Percentiles rank a stretch among this genome's conserved stretches.
phyloP scores from a whole-genome alignment of 1,284 basidiomycete species.

The Sanguinoderma infundibulare region DNA sequence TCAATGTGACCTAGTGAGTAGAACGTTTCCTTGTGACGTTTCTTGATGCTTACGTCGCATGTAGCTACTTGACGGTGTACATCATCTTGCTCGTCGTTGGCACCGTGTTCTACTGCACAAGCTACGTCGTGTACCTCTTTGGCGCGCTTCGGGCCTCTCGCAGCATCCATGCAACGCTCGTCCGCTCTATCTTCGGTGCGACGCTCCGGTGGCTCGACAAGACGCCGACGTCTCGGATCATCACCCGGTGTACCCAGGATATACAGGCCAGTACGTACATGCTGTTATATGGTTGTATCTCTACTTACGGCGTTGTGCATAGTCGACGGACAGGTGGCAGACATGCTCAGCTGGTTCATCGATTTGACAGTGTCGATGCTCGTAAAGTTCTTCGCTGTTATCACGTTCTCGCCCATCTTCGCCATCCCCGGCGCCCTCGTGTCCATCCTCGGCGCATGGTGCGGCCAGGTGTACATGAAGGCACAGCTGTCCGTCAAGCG shows the following conservation, averaged over 20 bases:
- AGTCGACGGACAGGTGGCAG: constrained; percentile 41
- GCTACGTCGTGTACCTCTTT: constrained; percentile 40
- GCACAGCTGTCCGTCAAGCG: constrained; percentile 79
- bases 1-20: constrained; percentile 37
- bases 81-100: constrained; percentile 36
- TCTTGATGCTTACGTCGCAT: neutral
- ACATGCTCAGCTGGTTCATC: constrained; percentile 30
- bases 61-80: constrained; percentile 50
- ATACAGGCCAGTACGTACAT: constrained; percentile 44
- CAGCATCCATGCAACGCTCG: constrained; percentile 56
- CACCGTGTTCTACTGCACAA: constrained; percentile 31
- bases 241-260: constrained; percentile 63
- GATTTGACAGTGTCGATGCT: constrained; percentile 39
- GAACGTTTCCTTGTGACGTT: neutral
- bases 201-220: constrained; percentile 44
- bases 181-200: constrained; percentile 57
- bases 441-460: constrained; percentile 47
- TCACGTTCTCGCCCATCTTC: constrained; percentile 51
- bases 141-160: constrained; percentile 55
- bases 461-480: constrained; percentile 65
- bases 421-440: constrained; percentile 46
- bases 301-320: neutral
- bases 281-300: neutral
- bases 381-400: constrained; percentile 46
- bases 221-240: constrained; percentile 59